These are phyloP conservation scores for Pseudognaphalium luteoalbum DNA, from an alignment of 129 eudicot genomes.

Conservation along the genomic window DNA sequence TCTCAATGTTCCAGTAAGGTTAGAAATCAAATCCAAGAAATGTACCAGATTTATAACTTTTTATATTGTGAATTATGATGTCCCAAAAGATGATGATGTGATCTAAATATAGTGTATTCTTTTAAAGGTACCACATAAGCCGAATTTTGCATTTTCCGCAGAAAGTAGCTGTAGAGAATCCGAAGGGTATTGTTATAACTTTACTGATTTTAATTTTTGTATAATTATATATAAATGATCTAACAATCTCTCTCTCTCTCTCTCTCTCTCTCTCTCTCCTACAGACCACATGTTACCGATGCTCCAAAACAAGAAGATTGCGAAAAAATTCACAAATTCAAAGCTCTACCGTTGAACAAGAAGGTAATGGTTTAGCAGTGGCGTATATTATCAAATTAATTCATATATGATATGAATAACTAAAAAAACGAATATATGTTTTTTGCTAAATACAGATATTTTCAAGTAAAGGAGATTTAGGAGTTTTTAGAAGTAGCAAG, in stretches of 20 bases:
- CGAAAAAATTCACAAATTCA: conserved; percentile 48
- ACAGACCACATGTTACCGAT: conserved; percentile 39
- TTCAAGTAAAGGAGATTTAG: conserved; percentile 74
- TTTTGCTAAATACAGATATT: conserved; percentile 52
- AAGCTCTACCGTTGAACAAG: conserved; percentile 74
- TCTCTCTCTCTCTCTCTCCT: not conserved
- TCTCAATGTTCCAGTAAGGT: conserved; percentile 46
- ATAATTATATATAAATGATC: not conserved
- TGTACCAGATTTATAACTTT: conserved; percentile 6
- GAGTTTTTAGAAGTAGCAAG: conserved; percentile 71
- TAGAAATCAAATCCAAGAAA: not conserved
- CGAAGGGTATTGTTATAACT: conserved; percentile 46
- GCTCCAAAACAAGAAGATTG: conserved; percentile 47
- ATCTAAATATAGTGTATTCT: conserved; percentile 18
- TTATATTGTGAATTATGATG: conserved; percentile 5
- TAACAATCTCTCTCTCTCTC: conserved; percentile 14
- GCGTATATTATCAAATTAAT: not conserved
- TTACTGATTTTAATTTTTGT: conserved; percentile 13
- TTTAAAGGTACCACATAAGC: conserved; percentile 60
- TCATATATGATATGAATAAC: not conserved
- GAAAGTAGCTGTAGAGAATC: conserved; percentile 46
- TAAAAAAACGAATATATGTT: not conserved
- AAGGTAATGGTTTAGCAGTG: conserved; percentile 49
- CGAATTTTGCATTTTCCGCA: conserved; percentile 28
- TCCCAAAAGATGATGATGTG: conserved; percentile 3